Base-by-base conservation (phyloP, 1,284 basidiomycete species). In the Ganoderma resinaceum region DNA sequence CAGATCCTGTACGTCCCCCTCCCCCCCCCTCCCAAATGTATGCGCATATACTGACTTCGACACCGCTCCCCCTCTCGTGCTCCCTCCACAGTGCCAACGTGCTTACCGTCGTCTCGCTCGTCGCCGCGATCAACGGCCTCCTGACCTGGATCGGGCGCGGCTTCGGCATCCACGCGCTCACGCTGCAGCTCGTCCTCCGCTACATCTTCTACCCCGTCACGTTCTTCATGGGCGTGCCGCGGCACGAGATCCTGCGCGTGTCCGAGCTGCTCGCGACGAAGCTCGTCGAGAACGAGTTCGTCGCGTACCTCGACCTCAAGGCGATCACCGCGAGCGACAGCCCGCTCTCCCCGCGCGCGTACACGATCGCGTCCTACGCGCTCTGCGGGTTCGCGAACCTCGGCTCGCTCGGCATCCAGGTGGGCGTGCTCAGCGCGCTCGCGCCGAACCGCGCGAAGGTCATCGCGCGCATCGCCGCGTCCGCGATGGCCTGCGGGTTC, bases 311-410 rank as follows among this genome's bases (percentile, higher is more conserved):
- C 23, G 84, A 85, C 49, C 83, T 94, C 49, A 82, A 89, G 73
- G 80, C 79, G 0, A 84, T 93, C 66, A 85, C 84, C 80, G 71
- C 73, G 6, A 80, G 82, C 66, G 77, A 80, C 35, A 81, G 85
- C 66, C 88, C 91, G 9, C 86, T 95, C 65, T 89, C 88, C n/a
- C 82, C 79, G 43, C 92, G 93, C 64, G 93, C 87, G 59, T 94
- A 84, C 80, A 92, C 89, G 65, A 95, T 96, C 74, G 88, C 90
- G 52, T 90, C 91, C 40, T 95, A 95, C 77, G 91, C 91, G 49
- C 90, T 95, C 53, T 96, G 95, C 78, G 95, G 95, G 12, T 97
- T 97, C 78, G 95, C 94, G 66, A 97, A 97, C 82, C 83, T 95
- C 49, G 87, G 90, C 70, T 95, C 93, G 43, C 82, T 96, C 53